Base-by-base conservation (phyloP, 2,329 filamentous ascomycete species). In the Trichoderma endophyticum region DNA sequence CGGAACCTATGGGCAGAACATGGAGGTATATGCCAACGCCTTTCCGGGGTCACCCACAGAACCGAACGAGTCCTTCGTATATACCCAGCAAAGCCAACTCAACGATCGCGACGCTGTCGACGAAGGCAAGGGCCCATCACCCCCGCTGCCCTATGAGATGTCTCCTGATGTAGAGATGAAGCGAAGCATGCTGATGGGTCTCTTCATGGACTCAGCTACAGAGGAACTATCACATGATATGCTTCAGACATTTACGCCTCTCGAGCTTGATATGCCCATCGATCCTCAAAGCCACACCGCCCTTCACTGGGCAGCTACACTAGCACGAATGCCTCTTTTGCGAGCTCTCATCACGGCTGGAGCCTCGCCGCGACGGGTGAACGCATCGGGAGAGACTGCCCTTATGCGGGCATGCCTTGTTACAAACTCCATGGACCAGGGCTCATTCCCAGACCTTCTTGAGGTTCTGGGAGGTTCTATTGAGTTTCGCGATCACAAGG, bases 241-340 rank as follows among this genome's bases (percentile, higher is more conserved):
- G 51, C 88, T 99, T 51, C 86, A 90, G 62, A 90, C 90, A 11
- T 86, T 98, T 71, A 92, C 90, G 1, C 90, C 93, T 0, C 85
- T 91, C 51, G 95, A 99, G 75, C 88, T 98, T 26, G 96, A 99
- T 78, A 92, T 96, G 80, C 95, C 96, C 2, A 93, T 99, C 71
- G 96, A 99, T 78, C 88, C 91, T 30, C 94, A 94, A 72, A 91
- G 91, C 43, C 94, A 98, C 78, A 98, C 94, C 21, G 95, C 95
- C 3, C 85, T 99, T 54, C 95, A 98, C 79, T 99, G 96, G 96
- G 96, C 96, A 3, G 94, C 96, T 6, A 98, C 96, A 5, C 86
- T 99, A 61, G 94, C 94, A 3, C 92, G 95, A 18, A 91, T 97
- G 79, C 89, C 93, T 1, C 86, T 99, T 6, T 85, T 98, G 71